phyloP scores from a whole-genome alignment of 495 filamentous ascomycete species.

The Evansstolkia leycettana region DNA sequence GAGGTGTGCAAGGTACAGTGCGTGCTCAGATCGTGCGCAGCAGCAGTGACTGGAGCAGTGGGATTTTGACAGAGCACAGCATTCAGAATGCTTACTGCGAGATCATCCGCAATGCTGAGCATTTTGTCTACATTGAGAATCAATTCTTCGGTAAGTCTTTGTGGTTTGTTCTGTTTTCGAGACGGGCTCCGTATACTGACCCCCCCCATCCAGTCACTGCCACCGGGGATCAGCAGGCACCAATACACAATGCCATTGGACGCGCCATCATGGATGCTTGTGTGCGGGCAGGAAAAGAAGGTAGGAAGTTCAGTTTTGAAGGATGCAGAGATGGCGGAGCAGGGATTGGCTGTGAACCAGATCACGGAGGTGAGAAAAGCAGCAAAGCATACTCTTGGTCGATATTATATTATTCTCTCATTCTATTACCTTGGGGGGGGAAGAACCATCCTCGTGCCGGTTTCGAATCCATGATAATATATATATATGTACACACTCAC shows the following conservation, averaged over 20 bases:
- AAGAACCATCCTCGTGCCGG: too few species aligned
- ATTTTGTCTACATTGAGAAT: constrained; percentile 95
- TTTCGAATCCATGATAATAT: too few species aligned
- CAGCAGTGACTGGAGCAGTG: constrained; percentile 90
- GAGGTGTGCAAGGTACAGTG: constrained; percentile 54
- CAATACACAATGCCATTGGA: constrained; percentile 80
- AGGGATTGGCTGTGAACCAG: constrained; percentile 61
- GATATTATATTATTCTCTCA: too few species aligned
- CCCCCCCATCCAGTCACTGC: constrained; percentile 52
- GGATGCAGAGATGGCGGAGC: constrained; percentile 85
- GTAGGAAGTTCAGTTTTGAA: constrained; percentile 78
- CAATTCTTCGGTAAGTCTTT: constrained; percentile 69
- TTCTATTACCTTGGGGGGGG: too few species aligned
- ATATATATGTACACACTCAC: too few species aligned
- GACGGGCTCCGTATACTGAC: not conserved
- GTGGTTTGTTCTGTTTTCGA: too few species aligned
- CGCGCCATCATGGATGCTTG: constrained; percentile 82
- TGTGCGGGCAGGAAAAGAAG: constrained; percentile 67
- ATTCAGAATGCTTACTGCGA: constrained; percentile 90
- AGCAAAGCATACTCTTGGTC: too few species aligned
- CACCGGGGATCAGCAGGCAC: constrained; percentile 73
- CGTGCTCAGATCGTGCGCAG: constrained; percentile 77
- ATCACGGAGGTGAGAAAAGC: constrained; percentile 55
- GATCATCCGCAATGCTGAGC: constrained; percentile 69
- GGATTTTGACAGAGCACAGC: constrained; percentile 76